Conservation (phyloP, 2,329 filamentous ascomycete species). For the Fusarium algeriense region DNA sequence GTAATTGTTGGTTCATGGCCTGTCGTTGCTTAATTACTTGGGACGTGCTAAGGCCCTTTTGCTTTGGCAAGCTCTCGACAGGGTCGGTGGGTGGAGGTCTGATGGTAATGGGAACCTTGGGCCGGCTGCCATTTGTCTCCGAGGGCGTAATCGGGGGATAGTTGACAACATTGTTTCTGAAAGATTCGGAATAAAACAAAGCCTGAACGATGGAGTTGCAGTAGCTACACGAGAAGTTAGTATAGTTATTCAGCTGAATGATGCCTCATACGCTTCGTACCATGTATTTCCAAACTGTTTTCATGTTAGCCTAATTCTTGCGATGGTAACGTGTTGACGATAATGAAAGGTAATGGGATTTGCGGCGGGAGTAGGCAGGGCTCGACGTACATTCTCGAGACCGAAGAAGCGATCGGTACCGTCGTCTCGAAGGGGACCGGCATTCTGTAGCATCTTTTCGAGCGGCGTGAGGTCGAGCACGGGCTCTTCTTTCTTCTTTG, state of each 20-base stretch:
- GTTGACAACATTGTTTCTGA: constrained; percentile 93
- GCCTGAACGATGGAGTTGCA: constrained; percentile 99
- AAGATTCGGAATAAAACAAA: constrained; percentile 93
- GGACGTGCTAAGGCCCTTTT: constrained; percentile 65
- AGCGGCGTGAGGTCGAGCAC: constrained; percentile 71
- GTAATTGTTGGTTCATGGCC: constrained; percentile 66
- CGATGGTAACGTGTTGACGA: neutral
- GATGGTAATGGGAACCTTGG: constrained; percentile 72
- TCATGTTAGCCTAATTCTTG: constrained; percentile 51
- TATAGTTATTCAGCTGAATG: neutral
- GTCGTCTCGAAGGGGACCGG: constrained; percentile 83
- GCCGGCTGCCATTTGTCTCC: constrained; percentile 72
- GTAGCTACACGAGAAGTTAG: constrained; percentile 72
- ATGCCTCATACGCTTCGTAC: constrained; percentile 64
- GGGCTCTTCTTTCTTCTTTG: constrained; percentile 69
- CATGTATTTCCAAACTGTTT: constrained; percentile 95
- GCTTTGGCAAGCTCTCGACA: constrained; percentile 55
- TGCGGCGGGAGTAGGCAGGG: constrained; percentile 5
- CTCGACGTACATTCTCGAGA: constrained; percentile 87
- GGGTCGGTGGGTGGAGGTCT: constrained; percentile 65
- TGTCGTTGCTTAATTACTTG: constrained; percentile 70
- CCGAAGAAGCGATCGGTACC: constrained; percentile 99
- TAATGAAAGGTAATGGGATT: constrained; percentile 1
- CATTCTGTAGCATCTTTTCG: constrained; percentile 82
- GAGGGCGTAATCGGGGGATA: constrained; percentile 82